These are phyloP conservation scores for Bruguiera gymnorhiza DNA, from an alignment of 345 rosid species.

Conservation along the genomic window DNA sequence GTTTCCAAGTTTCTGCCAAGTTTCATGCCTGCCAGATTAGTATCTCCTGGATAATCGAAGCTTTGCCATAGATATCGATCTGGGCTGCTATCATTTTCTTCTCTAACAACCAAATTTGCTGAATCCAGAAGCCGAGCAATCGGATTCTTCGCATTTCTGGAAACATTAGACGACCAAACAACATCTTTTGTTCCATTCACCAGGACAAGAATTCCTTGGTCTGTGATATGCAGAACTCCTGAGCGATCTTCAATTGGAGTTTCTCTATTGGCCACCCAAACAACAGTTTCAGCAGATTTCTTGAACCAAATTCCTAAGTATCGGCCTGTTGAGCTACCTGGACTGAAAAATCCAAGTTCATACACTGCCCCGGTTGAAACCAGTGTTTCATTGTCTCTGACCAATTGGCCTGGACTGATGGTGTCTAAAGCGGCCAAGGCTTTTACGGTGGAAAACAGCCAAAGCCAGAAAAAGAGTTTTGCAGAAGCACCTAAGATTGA, in stretches of 20 bases:
- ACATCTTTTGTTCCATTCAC: conserved; percentile 8
- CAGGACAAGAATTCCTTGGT: conserved; percentile 24
- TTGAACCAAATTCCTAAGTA: conserved; percentile 32
- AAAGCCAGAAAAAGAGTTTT: not conserved
- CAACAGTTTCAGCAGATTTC: conserved; percentile 18
- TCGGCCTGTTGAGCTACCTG: conserved; percentile 13
- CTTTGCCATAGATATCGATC: conserved; percentile 31
- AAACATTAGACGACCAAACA: conserved; percentile 27
- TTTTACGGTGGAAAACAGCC: not conserved
- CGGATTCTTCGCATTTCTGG: conserved; percentile 2
- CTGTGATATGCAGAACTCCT: conserved; percentile 14
- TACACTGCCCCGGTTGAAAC: conserved; percentile 18
- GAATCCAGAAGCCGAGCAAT: conserved; percentile 24
- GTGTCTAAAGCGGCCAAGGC: not conserved
- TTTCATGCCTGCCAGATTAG: conserved; percentile 22
- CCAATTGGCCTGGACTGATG: conserved; percentile 15
- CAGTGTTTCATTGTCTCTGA: conserved; percentile 15
- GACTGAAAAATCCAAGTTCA: conserved; percentile 25
- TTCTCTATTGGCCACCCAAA: conserved; percentile 33
- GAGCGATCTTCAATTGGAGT: conserved; percentile 7
- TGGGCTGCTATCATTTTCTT: not conserved
- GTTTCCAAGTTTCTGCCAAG: conserved; percentile 20
- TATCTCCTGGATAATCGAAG: conserved; percentile 30
- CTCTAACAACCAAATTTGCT: conserved; percentile 29
- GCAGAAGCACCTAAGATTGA: conserved; percentile 6